phyloP scores from a whole-genome alignment of 2,329 filamentous ascomycete species.

The Penicillium sp. region DNA sequence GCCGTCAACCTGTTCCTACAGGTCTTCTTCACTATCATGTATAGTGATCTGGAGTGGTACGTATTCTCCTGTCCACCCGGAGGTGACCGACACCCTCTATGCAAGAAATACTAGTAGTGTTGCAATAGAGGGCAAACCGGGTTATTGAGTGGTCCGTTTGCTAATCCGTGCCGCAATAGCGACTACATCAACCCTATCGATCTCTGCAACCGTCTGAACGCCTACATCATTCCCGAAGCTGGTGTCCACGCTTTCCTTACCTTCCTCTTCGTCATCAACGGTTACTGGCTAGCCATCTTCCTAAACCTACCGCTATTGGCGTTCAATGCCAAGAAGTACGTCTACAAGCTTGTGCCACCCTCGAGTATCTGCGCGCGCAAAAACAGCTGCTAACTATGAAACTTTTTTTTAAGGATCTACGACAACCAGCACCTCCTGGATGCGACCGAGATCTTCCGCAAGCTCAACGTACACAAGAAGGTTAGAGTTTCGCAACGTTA shows the following conservation, averaged over 20 bases:
- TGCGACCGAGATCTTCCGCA: constrained; percentile 98
- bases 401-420: constrained; percentile 70
- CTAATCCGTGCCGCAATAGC: constrained; percentile 53
- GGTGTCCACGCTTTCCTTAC: constrained; percentile 96
- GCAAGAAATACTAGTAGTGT: neutral
- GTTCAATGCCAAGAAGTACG: constrained; percentile 98
- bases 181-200: constrained; percentile 99
- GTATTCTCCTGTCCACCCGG: constrained; percentile 34
- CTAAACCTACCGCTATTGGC: constrained; percentile 89
- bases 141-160: constrained; percentile 34
- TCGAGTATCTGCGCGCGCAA: neutral
- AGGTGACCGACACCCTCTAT: neutral
- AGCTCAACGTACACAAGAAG: constrained; percentile 99
- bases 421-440: constrained; percentile 97
- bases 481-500: constrained; percentile 51
- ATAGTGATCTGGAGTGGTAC: constrained; percentile 98
- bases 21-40: constrained; percentile 99
- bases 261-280: constrained; percentile 95
- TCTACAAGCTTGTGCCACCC: neutral
- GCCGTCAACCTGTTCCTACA: constrained; percentile 99
- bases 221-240: constrained; percentile 98
- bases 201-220: constrained; percentile 99
- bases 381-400: constrained; percentile 28
- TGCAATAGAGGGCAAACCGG: constrained; percentile 10
- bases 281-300: constrained; percentile 93